phyloP scores from a whole-genome alignment of 495 filamentous ascomycete species.

The Sordaria brevicollis region DNA sequence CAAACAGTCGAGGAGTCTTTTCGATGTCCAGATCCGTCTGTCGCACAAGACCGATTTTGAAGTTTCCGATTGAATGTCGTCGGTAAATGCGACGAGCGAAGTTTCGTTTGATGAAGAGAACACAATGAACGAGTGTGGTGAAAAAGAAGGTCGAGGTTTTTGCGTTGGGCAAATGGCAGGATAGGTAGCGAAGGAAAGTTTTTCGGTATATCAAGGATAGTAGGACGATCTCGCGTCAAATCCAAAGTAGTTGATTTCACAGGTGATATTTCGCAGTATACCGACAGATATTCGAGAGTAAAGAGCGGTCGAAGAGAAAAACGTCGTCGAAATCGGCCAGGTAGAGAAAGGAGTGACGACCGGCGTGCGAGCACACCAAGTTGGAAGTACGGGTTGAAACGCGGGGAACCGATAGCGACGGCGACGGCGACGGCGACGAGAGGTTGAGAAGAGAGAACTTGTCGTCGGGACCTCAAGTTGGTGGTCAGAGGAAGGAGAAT shows the following conservation, averaged over 20 bases:
- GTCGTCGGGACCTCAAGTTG: neutral
- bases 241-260: neutral
- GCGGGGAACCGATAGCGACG: constrained; percentile 3
- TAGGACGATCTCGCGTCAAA: neutral
- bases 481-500: neutral
- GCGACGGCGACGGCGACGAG: neutral
- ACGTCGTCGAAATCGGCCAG: neutral
- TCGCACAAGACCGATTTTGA: neutral
- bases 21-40: neutral
- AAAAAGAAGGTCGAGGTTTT: neutral
- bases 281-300: neutral
- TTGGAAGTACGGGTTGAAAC: neutral
- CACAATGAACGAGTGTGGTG: neutral
- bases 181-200: neutral
- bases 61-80: neutral
- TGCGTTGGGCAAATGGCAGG: neutral
- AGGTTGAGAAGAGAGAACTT: neutral
- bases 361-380: constrained; percentile 1
- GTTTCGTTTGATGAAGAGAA: neutral
- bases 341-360: constrained; percentile 2
- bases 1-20: neutral
- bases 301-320: neutral
- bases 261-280: neutral
- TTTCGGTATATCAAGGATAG: neutral
- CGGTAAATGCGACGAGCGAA: neutral